phyloP scores from a whole-genome alignment of 768 basidiomycete genomes.

The Sporobolomyces phaffii region DNA sequence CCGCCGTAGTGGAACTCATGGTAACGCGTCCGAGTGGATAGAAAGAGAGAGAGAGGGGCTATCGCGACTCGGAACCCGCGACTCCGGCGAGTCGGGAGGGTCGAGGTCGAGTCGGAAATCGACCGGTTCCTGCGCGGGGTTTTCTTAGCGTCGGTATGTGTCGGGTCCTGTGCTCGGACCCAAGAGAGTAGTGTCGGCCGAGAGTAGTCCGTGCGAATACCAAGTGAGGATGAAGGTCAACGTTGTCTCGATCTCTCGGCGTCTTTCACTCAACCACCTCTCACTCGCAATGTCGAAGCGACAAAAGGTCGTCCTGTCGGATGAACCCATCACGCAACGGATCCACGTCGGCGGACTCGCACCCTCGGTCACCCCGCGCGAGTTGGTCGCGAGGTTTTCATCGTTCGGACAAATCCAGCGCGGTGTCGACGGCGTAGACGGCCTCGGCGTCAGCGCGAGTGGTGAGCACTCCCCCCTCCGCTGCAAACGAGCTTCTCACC shows the following conservation, averaged over 20 bases:
- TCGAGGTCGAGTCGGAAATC: too few species aligned
- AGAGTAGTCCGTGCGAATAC: too few species aligned
- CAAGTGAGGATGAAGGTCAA: too few species aligned
- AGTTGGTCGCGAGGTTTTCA: conserved; percentile 33
- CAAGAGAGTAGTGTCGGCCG: too few species aligned
- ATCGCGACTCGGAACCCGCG: too few species aligned
- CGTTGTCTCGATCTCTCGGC: neutral
- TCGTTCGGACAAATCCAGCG: conserved; percentile 25
- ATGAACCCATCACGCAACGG: conserved; percentile 15
- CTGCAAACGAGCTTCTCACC: too few species aligned
- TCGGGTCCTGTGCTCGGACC: too few species aligned
- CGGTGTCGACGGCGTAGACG: conserved; percentile 17
- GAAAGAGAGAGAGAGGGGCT: neutral
- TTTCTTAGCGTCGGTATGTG: too few species aligned
- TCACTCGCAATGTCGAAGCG: neutral
- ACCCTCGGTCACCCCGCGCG: conserved; percentile 11
- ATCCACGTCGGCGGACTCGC: conserved; percentile 34
- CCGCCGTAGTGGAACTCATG: neutral
- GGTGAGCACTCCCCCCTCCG: neutral
- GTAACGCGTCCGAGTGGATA: neutral
- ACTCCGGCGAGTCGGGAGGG: too few species aligned
- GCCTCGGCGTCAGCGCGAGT: conserved; percentile 7
- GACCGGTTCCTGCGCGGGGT: too few species aligned
- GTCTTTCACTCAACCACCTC: too few species aligned
- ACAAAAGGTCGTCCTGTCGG: neutral